Evolutionary conservation across 768 basidiomycete species (phyloP), one percentile per base, ranked within the genome.

Genomic region (Lactarius akahatsu): DNA sequence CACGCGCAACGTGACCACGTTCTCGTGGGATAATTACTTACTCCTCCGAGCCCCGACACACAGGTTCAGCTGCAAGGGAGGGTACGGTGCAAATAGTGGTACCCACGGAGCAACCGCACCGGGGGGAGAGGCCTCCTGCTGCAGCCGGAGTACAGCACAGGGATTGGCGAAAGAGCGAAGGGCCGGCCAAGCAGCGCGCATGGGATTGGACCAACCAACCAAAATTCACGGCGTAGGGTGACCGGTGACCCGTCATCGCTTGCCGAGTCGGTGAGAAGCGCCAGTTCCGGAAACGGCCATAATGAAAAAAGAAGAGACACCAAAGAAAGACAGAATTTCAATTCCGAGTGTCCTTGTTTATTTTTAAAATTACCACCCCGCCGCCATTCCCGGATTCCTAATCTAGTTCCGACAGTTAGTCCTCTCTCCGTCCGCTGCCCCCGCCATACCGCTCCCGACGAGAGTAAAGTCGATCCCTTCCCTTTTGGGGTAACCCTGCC

Each of bases 271-370:
- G 62, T 62, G 61, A 47, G 50, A 63, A 59, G 57, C n/a, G 28
- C 30, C 57, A 41, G 26, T 59, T 59, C 66, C 66, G 5, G 52
- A 59, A 63, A 59, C 15, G 58, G 66, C 52, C 50, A 63, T 63
- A 66, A 62, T 66, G 65, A 66, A 66, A 32, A 66, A 57, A 66
- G 57, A 50, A 59, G 50, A 20, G 13, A 10, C 4, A 6, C 11
- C 54, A 59, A 34, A 45, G 43, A 45, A 45, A 47, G 47, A 50
- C 47, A 26, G 23, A 52, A 52, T 52, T 52, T 52, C 50, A 52
- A 52, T 52, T 52, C 50, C 50, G 50, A 52, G 26, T 23, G 26
- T 52, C 50, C 50, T 52, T 52, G 50, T 52, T 52, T 52, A 52
- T 52, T 52, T 50, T 52, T 52, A 52, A 52, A 52, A 52, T 52